phyloP scores from a whole-genome alignment of 108 stramenopile species.

The Thalassiosira profunda region DNA sequence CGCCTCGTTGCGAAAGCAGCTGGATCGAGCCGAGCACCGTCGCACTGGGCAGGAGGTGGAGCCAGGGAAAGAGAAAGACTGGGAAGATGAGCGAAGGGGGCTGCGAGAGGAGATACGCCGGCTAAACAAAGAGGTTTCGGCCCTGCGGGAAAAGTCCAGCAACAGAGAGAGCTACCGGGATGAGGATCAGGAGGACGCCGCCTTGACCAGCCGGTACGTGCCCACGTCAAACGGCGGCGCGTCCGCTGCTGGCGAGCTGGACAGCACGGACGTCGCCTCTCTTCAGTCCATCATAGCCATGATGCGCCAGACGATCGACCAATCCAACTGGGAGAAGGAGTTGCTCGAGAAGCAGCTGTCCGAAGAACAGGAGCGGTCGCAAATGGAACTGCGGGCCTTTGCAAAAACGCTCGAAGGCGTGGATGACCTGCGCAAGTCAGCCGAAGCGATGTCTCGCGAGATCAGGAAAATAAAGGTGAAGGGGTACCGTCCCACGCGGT shows the following conservation, averaged over 20 bases:
- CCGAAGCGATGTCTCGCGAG: slow-evolving; percentile 33
- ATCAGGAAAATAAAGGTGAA: slow-evolving; percentile 37
- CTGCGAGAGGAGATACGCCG: slow-evolving; percentile 28
- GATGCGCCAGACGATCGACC: slow-evolving; percentile 24
- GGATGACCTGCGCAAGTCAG: slow-evolving; percentile 29
- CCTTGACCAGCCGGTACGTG: slow-evolving; percentile 2
- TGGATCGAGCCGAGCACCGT: slow-evolving; percentile 13
- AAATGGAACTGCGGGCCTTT: slow-evolving; percentile 29
- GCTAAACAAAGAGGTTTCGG: slow-evolving; percentile 22
- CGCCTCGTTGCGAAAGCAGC: slow-evolving; percentile 6
- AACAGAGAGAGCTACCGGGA: too few species aligned
- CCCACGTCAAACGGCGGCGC: neutral
- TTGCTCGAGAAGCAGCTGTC: slow-evolving; percentile 17
- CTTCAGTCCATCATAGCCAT: slow-evolving; percentile 31
- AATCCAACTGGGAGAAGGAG: slow-evolving; percentile 27
- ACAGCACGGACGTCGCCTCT: slow-evolving; percentile 18
- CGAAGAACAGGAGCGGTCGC: slow-evolving; percentile 32
- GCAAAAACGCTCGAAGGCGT: slow-evolving; percentile 38
- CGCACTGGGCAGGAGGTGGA: neutral
- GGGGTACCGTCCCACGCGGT: slow-evolving; percentile 35
- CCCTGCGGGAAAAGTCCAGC: too few species aligned
- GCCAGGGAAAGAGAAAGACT: neutral
- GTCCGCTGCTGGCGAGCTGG: neutral
- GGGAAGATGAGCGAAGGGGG: slow-evolving; percentile 12
- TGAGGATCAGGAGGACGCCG: slow-evolving; percentile 4